These are phyloP conservation scores for Torulaspora maleeae DNA, from an alignment of 805 yeast genomes.

Conservation along the genomic window DNA sequence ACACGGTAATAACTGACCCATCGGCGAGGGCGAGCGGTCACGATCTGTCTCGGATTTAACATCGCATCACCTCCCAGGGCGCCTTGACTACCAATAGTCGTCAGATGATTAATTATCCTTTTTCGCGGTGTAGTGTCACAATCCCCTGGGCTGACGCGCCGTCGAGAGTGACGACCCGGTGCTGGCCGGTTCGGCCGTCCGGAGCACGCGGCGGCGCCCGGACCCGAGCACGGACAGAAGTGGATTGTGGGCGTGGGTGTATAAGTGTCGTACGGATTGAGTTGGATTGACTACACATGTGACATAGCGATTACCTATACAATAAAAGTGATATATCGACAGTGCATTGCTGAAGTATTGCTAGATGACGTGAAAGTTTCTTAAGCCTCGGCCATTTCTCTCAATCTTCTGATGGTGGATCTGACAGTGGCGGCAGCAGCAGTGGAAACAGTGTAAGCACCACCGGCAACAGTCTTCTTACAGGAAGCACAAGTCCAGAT, in stretches of 20 bases:
- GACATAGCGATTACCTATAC: background rate
- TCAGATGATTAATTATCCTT: background rate
- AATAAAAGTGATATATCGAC: background rate
- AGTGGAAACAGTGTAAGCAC: conserved; percentile 99
- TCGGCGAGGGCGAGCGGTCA: background rate
- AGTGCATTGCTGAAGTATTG: background rate
- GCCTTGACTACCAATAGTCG: background rate
- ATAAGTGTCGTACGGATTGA: background rate
- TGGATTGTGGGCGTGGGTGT: background rate
- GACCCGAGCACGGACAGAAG: too few species aligned
- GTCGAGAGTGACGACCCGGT: background rate
- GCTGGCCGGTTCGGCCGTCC: background rate
- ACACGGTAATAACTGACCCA: background rate
- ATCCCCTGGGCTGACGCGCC: conserved; percentile 1
- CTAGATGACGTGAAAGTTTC: background rate
- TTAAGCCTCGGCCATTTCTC: conserved; percentile 99
- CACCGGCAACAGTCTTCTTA: conserved; percentile 97
- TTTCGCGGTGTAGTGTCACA: background rate
- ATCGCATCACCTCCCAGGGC: too few species aligned
- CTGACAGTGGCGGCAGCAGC: conserved; percentile 99
- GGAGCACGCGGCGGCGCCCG: background rate
- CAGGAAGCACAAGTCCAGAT: conserved; percentile 98
- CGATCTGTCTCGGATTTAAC: background rate
- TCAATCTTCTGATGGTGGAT: conserved; percentile 99
- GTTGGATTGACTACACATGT: background rate